phyloP scores from a whole-genome alignment of 2,329 filamentous ascomycete species.

The Neoscytalidium dimidiatum region DNA sequence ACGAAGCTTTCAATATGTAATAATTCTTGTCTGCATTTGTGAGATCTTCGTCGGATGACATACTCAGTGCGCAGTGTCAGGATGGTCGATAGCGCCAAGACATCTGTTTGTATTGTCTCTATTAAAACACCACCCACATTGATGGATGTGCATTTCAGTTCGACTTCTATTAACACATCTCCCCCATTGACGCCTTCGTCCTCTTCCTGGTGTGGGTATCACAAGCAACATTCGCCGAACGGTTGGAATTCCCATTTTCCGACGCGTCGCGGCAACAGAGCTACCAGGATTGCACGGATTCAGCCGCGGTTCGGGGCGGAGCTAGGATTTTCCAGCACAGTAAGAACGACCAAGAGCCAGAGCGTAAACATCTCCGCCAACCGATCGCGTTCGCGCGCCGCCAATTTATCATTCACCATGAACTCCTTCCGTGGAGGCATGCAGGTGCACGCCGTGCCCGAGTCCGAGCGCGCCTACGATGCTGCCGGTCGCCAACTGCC shows the following conservation, averaged over 20 bases:
- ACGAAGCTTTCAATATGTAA: too few species aligned
- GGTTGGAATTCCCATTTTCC: background rate
- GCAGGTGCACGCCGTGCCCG: constrained; percentile 67
- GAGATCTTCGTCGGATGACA: too few species aligned
- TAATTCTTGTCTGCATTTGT: too few species aligned
- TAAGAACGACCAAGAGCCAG: background rate
- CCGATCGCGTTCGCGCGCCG: constrained; percentile 15
- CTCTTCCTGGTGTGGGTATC: background rate
- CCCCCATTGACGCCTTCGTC: background rate
- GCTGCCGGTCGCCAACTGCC: constrained; percentile 60
- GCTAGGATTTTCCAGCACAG: constrained; percentile 15
- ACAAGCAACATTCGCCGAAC: background rate
- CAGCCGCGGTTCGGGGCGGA: constrained; percentile 12
- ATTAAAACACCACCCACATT: background rate
- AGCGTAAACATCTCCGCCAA: constrained; percentile 10
- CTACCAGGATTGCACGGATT: constrained; percentile 7
- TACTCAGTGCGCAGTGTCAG: background rate
- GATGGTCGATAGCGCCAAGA: background rate
- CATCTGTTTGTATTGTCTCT: background rate
- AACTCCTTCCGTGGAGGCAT: constrained; percentile 42
- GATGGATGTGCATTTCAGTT: background rate
- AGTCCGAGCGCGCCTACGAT: constrained; percentile 62
- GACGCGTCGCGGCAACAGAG: background rate
- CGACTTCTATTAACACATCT: background rate
- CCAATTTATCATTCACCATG: constrained; percentile 11